Percentiles rank a stretch among this genome's conserved stretches.
Evolutionary conservation across 768 basidiomycete species (phyloP).

Genomic region (Rhodotorula kratochvilovae): DNA sequence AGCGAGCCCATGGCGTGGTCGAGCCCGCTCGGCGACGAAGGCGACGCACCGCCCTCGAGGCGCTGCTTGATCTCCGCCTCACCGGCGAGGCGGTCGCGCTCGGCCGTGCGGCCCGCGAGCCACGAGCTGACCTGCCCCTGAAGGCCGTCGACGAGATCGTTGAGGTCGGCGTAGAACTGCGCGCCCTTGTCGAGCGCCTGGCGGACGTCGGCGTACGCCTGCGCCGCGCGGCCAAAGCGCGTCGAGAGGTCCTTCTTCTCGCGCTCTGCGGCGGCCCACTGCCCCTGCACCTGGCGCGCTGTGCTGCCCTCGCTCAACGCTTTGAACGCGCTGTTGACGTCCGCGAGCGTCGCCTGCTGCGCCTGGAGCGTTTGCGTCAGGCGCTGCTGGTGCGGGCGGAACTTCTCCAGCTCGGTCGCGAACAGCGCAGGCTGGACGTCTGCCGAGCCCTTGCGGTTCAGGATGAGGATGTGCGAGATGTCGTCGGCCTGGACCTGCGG

Average conservation of each 20-base stretch:
- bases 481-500: constrained; percentile 86
- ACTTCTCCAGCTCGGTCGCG: constrained; percentile 90
- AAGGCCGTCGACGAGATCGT: constrained; percentile 60
- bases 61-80: constrained; percentile 70
- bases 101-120: constrained; percentile 60
- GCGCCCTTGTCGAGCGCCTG: constrained; percentile 77
- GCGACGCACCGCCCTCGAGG: constrained; percentile 49
- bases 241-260: constrained; percentile 68
- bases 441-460: constrained; percentile 73
- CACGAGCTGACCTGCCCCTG: constrained; percentile 60
- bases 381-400: constrained; percentile 81
- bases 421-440: constrained; percentile 82
- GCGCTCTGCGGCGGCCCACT: constrained; percentile 77
- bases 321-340: constrained; percentile 70
- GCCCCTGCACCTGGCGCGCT: constrained; percentile 68
- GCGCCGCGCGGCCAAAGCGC: constrained; percentile 69
- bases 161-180: constrained; percentile 79
- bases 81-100: constrained; percentile 64
- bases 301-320: constrained; percentile 66
- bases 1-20: constrained; percentile 48
- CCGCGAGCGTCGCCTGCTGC: constrained; percentile 68
- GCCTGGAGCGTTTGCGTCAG: constrained; percentile 71
- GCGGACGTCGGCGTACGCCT: constrained; percentile 78
- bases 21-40: not conserved
- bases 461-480: constrained; percentile 85